A percentile compares a stretch with the other conserved stretches of the same genome.
These are phyloP conservation scores for Geranium incanum DNA, from an alignment of 441 rosid species.

Conservation along the genomic window DNA sequence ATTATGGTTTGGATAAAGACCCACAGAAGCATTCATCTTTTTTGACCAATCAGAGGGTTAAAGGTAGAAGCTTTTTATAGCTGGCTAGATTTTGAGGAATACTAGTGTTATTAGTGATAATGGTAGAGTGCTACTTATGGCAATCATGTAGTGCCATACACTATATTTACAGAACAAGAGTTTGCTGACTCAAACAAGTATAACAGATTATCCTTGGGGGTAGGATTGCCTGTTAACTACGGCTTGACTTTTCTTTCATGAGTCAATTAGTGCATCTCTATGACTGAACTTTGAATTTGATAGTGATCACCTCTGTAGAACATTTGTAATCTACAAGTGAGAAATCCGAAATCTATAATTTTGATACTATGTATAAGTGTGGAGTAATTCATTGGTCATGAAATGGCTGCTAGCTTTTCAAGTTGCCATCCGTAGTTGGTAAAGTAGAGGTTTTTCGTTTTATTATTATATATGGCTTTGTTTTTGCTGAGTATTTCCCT, in stretches of 20 bases:
- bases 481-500: slow-evolving; percentile 1
- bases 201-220: neutral
- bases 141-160: neutral
- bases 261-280: neutral
- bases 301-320: neutral
- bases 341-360: neutral
- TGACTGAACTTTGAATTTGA: neutral
- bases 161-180: neutral
- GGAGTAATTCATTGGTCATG: neutral
- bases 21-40: neutral
- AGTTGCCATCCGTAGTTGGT: neutral
- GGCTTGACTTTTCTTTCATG: neutral
- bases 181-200: slow-evolving; percentile 1
- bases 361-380: neutral
- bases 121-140: neutral
- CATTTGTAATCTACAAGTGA: neutral
- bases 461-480: neutral
- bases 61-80: neutral
- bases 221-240: neutral
- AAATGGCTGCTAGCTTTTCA: too few species aligned
- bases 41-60: neutral
- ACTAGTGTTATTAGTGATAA: neutral
- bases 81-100: neutral
- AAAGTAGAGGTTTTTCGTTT: neutral
- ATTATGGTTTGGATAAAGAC: neutral